Base-by-base conservation (phyloP, 345 rosid genomes). In the Sonneratia alba region DNA sequence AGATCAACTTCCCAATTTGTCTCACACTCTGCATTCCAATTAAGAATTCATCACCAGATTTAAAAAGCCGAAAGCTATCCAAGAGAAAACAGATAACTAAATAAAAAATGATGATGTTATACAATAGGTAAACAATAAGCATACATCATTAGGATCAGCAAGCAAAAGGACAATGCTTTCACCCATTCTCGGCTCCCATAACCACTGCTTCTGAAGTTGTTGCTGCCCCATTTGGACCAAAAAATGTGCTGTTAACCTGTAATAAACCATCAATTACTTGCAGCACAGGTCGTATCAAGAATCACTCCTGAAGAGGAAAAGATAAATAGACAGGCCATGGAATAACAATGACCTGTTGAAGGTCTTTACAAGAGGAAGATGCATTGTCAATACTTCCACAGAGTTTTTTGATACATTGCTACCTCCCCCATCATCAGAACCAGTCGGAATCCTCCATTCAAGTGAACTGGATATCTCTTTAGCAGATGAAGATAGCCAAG, bases 401-500 rank as follows among this genome's bases (percentile, higher is more conserved):
- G 99, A 87, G 78, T 95, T 95, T 81, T 86, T 95, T 62, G 93
- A 89, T 80, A 79, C 85, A 77, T 87, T 86, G 69, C 88, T 89
- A 78, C 79, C 88, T 21, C 86, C 97, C 59, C 99, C 97, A 67
- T 95, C 99, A 85, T 95, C 91, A 84, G 84, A 87, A 53, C 99
- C 99, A 37, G 92, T 85, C 71, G 97, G 97, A 76, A 85, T 78
- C 79, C 89, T 92, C 99, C 99, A 95, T 70, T 86, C 97, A 83
- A 95, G 88, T 19, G 97, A 74, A 74, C 80, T 51, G 73, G 90
- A 86, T 78, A 95, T 79, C 81, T 95, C 97, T 36, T 81, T 67
- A 47, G 89, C 89, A 70, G 81, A 83, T 40, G 89, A 83, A 55
- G 87, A 83, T 70, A 95, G 86, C 97, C 97, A 90, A 76, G 83